Evolutionary conservation across 192 early-diverging fungal genomes (phyloP).

Genomic region (Thoreauomyces humboldtii): DNA sequence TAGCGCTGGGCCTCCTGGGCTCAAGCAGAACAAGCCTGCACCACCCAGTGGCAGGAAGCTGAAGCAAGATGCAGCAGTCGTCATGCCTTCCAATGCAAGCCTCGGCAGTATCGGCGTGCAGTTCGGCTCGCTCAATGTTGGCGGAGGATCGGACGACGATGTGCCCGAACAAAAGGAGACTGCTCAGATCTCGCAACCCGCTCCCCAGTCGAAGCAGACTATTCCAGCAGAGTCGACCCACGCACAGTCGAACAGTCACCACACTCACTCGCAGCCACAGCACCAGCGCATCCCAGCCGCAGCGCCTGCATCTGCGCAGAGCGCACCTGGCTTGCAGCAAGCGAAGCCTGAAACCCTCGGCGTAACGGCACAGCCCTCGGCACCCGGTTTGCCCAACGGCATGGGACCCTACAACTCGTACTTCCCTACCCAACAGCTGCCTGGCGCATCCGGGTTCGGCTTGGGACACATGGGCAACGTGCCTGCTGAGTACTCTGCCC

Average conservation of each 20-base stretch:
- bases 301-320: constrained; percentile 3
- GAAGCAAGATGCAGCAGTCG: constrained; percentile 85
- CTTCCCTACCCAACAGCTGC: constrained; percentile 29
- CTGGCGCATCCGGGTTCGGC: constrained; percentile 31
- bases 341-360: neutral
- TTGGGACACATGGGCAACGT: constrained; percentile 38
- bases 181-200: no score
- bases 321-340: constrained; percentile 8
- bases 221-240: no score
- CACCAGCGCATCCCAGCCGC: no score
- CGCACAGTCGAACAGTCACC: no score
- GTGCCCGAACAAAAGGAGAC: no score
- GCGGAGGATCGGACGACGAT: constrained; percentile 49
- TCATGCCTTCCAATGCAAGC: constrained; percentile 71
- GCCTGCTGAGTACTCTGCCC: constrained; percentile 39
- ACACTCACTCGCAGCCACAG: no score
- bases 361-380: no score
- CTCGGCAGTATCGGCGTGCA: constrained; percentile 69
- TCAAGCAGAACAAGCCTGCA: constrained; percentile 39
- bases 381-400: constrained; percentile 14
- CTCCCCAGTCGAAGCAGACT: no score
- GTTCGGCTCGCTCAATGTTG: constrained; percentile 76
- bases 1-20: no score
- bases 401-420: constrained; percentile 24
- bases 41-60: constrained; percentile 58